A percentile compares a stretch with the other conserved stretches of the same genome.
Conservation (phyloP, 169 alveolate species). For the Ichthyophthirius multifiliis region DNA sequence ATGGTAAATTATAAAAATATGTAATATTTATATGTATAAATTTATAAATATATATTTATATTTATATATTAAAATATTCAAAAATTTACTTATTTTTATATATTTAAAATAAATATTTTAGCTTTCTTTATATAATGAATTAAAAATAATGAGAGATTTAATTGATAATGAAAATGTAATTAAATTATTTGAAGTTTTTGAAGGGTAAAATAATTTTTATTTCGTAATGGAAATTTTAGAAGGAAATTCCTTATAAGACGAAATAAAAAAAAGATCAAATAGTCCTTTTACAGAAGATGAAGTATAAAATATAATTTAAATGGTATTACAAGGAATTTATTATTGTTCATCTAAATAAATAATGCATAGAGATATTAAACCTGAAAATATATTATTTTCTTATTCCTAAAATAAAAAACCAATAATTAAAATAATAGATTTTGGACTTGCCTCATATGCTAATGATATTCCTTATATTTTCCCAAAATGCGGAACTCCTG, state of each 20-base stretch:
- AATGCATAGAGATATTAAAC: conserved; percentile 34
- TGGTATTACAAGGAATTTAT: not conserved
- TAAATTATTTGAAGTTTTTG: not conserved
- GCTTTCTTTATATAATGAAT: not conserved
- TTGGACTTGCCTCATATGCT: conserved; percentile 23
- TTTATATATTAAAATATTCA: not conserved
- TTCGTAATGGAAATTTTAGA: not conserved
- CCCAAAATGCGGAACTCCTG: conserved; percentile 40
- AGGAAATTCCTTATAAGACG: not conserved
- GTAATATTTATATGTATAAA: too few relatives aligned
- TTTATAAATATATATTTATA: not conserved
- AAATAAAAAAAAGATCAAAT: not conserved
- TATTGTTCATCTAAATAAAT: not conserved
- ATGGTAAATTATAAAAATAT: not conserved
- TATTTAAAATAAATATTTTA: not conserved
- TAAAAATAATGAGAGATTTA: not conserved
- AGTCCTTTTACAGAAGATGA: not conserved
- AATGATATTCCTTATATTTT: not conserved
- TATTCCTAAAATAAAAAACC: conserved; percentile 17
- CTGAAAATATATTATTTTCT: conserved; percentile 45
- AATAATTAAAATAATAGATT: conserved; percentile 18
- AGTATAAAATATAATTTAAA: not conserved
- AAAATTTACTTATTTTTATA: not conserved
- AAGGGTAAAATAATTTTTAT: not conserved
- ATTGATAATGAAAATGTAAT: not conserved